Base-by-base conservation (phyloP, 108 stramenopile genomes). In the Stephanodiscus minutulus region DNA sequence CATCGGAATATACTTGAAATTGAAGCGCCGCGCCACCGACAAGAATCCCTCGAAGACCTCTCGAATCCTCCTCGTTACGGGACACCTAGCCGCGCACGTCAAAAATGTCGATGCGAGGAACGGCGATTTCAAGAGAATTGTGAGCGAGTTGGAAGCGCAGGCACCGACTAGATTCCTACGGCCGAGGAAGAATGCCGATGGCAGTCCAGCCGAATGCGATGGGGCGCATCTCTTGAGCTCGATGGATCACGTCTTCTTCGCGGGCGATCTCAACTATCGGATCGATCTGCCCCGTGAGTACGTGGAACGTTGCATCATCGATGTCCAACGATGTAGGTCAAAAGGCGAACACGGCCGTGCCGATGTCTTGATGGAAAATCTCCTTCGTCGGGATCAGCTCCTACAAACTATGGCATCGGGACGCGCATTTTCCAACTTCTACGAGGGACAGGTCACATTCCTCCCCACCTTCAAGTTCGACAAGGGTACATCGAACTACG, bases 391-490 rank as follows among this genome's bases (percentile, higher is more conserved):
- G 69, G 95, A 96, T 70, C 95, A 96, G 60, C 82, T 96, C 13
- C 25, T 76, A 21, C 72, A 62, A 31, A 72, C 83, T 25, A 91
- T 93, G 66, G 66, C 85, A 18, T 86, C 86, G 28, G 83, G 87
- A 24, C 56, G 66, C 8, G 88, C 92, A 31, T 96, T 93, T 77
- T 76, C 84, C 15, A 79, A 83, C 9, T 88, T 96, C 61, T 76
- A 66, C 9, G 95, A 96, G 74, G 94, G 91, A 0, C 82, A 83
- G 46, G 84, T 96, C 24, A 67, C 76, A 31, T 96, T 96, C 66
- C 82, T 85, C 41, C 91, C 91, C 12, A 96, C 95, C 9, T 96
- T 91, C 73, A 96, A 96, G 62, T 93, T 90, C 67, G 95, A 96
- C 81, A 95, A 89, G 66, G 91, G 83, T 13, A 83, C 89, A 21